Conservation (phyloP, 2,329 filamentous ascomycete genomes). For the Microcyclospora tardicrescens region DNA sequence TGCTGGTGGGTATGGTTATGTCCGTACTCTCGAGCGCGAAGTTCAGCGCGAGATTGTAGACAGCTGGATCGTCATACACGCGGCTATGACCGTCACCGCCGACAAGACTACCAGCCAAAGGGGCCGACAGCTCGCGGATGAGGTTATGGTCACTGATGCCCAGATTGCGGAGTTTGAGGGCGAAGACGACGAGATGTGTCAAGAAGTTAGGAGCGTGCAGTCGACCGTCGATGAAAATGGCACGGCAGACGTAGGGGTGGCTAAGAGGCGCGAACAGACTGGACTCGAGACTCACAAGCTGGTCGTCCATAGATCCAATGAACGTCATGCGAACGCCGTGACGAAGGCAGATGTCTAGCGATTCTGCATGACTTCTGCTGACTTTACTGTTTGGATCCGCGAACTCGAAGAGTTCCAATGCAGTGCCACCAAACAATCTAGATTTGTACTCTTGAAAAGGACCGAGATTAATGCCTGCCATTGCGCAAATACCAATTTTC, state of each 20-base stretch:
- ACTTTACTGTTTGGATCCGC: slow-evolving; percentile 68
- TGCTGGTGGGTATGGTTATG: slow-evolving; percentile 6
- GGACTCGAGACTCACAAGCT: slow-evolving; percentile 87
- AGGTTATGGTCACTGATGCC: slow-evolving; percentile 88
- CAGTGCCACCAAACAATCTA: slow-evolving; percentile 75
- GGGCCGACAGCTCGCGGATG: slow-evolving; percentile 75
- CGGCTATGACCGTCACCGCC: slow-evolving; percentile 86
- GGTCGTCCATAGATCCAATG: slow-evolving; percentile 90
- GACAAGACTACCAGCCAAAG: slow-evolving; percentile 82
- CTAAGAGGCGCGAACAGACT: slow-evolving; percentile 73
- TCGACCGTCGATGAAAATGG: slow-evolving; percentile 90
- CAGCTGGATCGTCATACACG: slow-evolving; percentile 75
- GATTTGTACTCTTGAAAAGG: slow-evolving; percentile 89
- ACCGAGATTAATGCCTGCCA: slow-evolving; percentile 85
- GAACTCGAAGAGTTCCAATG: slow-evolving; percentile 93
- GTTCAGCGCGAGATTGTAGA: slow-evolving; percentile 53
- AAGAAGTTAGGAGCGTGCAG: slow-evolving; percentile 90
- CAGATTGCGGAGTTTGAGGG: slow-evolving; percentile 83
- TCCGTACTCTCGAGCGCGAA: slow-evolving; percentile 37
- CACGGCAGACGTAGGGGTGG: slow-evolving; percentile 87
- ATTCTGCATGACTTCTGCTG: slow-evolving; percentile 65
- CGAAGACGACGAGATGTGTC: slow-evolving; percentile 82
- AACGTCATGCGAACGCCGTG: slow-evolving; percentile 77
- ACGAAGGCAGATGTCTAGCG: slow-evolving; percentile 59
- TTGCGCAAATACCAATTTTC: slow-evolving; percentile 72